Evolutionary conservation across 805 yeast genomes (phyloP), one percentile per base, ranked within the genome.

Genomic region (Yamadazyma akitaensis): DNA sequence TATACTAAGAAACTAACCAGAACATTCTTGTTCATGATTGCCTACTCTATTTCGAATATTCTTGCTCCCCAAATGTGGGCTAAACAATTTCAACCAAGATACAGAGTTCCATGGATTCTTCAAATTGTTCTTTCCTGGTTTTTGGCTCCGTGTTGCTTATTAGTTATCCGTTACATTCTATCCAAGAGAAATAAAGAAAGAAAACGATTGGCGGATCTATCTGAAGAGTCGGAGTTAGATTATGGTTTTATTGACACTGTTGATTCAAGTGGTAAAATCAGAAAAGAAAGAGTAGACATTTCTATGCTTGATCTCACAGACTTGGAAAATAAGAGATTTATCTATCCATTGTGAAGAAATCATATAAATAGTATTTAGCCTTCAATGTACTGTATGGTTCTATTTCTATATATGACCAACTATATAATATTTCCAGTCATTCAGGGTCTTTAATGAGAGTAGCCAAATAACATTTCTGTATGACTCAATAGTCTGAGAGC

Each of bases 271-370:
- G 66, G 62, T 10, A 53, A 51, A 11, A 68, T 70, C 28, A 59
- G 64, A 12, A 46, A 54, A 33, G 53, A 49, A 17, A 53, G 57
- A 18, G 77, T 72, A 14, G 63, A 73, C 49, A 48, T 69, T 38
- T 79, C 80, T 1, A 63, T 68, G 51, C 59, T 78, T 46, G 84
- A 79, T 58, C 57, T 78, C 33, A 80, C 85, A 3, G 84, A 80
- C 54, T 56, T 72, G 24, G 80, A 80, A 50, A 79, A 78, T 54
- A 63, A 73, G 52, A 57, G 65, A 16, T 80, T 78, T 49, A 75
- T 79, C 19, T 80, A 80, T 49, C 82, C 82, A 13, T 54, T 75
- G 35, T 70, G 54, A 37, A 21, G 4, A 7, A 21, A 21, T 21
- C 6, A 21, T 19, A 37, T 34, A 14, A 24, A 17, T 16, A 34